phyloP scores from a whole-genome alignment of 768 basidiomycete genomes.

The Boletus vermiculosoides region DNA sequence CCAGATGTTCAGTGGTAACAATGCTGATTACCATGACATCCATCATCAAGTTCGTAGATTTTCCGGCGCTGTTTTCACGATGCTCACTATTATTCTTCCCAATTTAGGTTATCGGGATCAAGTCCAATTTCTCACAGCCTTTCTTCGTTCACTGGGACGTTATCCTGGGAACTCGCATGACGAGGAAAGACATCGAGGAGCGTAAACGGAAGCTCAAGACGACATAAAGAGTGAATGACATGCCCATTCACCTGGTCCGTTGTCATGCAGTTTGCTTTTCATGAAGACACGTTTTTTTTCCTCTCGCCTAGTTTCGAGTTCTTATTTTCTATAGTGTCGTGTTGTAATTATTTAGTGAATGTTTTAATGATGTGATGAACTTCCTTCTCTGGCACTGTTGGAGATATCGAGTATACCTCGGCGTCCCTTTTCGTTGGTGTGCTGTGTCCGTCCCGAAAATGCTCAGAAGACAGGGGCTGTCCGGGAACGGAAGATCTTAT shows the following conservation, averaged over 20 bases:
- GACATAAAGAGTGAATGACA: background rate
- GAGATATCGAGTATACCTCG: background rate
- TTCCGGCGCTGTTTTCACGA: background rate
- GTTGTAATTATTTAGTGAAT: slow-evolving; percentile 23
- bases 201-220: slow-evolving; percentile 42
- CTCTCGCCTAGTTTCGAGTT: background rate
- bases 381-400: background rate
- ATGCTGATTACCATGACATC: slow-evolving; percentile 97
- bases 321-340: slow-evolving; percentile 8
- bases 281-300: background rate
- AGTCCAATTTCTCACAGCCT: slow-evolving; percentile 93
- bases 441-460: too few species aligned
- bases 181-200: slow-evolving; percentile 59
- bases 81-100: background rate
- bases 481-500: slow-evolving; percentile 5
- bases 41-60: slow-evolving; percentile 76
- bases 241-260: background rate
- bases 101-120: slow-evolving; percentile 65
- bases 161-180: slow-evolving; percentile 82
- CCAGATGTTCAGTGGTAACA: slow-evolving; percentile 82
- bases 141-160: slow-evolving; percentile 96
- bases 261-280: background rate
- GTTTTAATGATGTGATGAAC: slow-evolving; percentile 14
- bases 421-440: background rate
- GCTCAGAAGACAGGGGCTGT: slow-evolving; percentile 1